Evolutionary conservation across 106 monocot species (phyloP).

Genomic region (Apostasia ramifera): DNA sequence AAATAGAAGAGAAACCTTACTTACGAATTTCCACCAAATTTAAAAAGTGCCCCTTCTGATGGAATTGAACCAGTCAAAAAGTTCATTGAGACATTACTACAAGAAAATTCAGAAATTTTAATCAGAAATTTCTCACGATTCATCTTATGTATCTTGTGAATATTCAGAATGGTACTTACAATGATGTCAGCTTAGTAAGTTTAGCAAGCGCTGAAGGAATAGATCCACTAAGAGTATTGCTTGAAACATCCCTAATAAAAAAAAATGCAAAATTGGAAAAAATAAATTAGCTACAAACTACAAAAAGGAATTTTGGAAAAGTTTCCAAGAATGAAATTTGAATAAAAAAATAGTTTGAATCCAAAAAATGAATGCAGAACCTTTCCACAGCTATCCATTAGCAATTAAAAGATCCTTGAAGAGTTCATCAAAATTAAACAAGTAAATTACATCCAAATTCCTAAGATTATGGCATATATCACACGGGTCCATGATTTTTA

Average conservation of each 20-base stretch:
- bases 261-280: neutral
- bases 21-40: conserved; percentile 72
- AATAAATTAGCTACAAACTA: no score
- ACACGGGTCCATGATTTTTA: no score
- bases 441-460: no score
- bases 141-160: conserved; percentile 2
- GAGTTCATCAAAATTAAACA: no score
- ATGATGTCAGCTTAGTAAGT: conserved; percentile 63
- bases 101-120: conserved; percentile 5
- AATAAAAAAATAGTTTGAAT: no score
- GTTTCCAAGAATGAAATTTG: no score
- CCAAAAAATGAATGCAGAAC: no score
- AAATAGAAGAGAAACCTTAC: conserved; percentile 17
- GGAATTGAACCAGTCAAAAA: conserved; percentile 82
- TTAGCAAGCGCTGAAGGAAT: conserved; percentile 76
- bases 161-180: conserved; percentile 43
- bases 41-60: conserved; percentile 47
- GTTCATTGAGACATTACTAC: conserved; percentile 83
- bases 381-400: no score
- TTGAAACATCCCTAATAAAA: conserved; percentile 76
- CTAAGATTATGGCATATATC: no score
- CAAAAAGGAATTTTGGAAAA: no score
- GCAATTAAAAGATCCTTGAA: no score
- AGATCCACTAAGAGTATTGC: conserved; percentile 84
- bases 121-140: neutral